Evolutionary conservation across 2,329 filamentous ascomycete species (phyloP), one percentile per base, ranked within the genome.

Genomic region (Penicillium sp.): DNA sequence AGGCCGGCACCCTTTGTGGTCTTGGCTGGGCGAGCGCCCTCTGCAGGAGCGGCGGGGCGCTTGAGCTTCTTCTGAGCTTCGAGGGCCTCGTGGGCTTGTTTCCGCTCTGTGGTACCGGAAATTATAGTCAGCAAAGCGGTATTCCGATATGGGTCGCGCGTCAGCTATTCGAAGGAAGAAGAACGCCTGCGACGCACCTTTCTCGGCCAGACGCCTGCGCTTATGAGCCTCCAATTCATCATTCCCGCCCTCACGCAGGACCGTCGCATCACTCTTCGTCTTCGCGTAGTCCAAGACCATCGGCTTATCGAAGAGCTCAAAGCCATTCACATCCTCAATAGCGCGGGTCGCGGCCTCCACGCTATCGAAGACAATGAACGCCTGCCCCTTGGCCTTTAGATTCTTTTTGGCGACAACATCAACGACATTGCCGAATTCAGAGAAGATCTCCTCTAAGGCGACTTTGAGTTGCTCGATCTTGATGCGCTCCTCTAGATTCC

Each of bases 191-290:
- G 50, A 66, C 65, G 44, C 44, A 96, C 94, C 93, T 78, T 97
- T 97, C 81, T 96, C 92, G 31, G 92, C 94, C 60, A 95, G 76
- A 52, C 95, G 83, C 69, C 89, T 85, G 64, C 90, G 82, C 83
- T 96, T 96, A 78, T 98, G 94, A 61, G 83, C 81, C 75, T 98
- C 94, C 58, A 96, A 86, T 61, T 92, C 91, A n/a, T 93, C 89
- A 18, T 87, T 83, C 6, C 82, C 87, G n/a, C 89, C 89, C 27
- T 88, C 85, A 59, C 82, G 81, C 76, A 89, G 82, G 18, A 99
- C 90, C 0, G 90, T 96, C 52, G 91, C 93, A 79, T 99, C 95
- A 74, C 92, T 96, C 61, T 86, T 84, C 5, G 90, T 91, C 70
- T 87, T 89, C 24, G 95, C 95, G 70, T 92, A 88, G 16, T 91